phyloP scores from a whole-genome alignment of 1,139 yeast species.

The Suhomyces wounanorum region DNA sequence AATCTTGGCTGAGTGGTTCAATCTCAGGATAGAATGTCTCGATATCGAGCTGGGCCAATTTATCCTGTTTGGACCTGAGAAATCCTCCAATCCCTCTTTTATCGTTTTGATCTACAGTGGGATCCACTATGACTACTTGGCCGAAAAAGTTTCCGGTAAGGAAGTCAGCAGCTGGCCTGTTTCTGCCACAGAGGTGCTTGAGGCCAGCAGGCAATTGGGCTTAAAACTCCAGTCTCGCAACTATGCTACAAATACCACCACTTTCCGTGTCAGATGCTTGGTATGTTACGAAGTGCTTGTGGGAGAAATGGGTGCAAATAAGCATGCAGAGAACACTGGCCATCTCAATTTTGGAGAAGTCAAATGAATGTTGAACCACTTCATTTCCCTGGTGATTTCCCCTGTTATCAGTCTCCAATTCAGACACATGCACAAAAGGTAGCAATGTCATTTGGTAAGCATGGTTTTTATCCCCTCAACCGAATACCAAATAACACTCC shows the following conservation, averaged over 20 bases:
- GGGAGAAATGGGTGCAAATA: conserved; percentile 69
- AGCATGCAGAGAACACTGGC: conserved; percentile 66
- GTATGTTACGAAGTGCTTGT: conserved; percentile 53
- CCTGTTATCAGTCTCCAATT: no score
- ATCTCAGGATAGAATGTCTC: conserved; percentile 58
- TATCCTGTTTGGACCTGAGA: conserved; percentile 54
- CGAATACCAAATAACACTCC: background rate
- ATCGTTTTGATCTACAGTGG: conserved; percentile 68
- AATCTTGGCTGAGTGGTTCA: conserved; percentile 58
- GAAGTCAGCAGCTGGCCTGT: conserved; percentile 28
- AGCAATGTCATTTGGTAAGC: no score
- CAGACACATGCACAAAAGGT: no score
- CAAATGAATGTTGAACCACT: conserved; percentile 14
- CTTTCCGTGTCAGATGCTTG: conserved; percentile 59
- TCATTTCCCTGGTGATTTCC: background rate
- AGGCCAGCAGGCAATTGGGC: conserved; percentile 45
- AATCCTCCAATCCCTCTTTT: conserved; percentile 37
- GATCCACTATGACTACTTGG: conserved; percentile 67
- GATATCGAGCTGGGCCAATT: conserved; percentile 67
- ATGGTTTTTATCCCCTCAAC: no score
- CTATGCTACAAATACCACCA: conserved; percentile 68
- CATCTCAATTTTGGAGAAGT: conserved; percentile 70
- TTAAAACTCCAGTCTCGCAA: conserved; percentile 50
- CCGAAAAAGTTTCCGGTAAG: conserved; percentile 27
- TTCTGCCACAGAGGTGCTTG: conserved; percentile 27